These are phyloP conservation scores for Striga hermonthica DNA, from an alignment of 305 asterid species.

Conservation along the genomic window DNA sequence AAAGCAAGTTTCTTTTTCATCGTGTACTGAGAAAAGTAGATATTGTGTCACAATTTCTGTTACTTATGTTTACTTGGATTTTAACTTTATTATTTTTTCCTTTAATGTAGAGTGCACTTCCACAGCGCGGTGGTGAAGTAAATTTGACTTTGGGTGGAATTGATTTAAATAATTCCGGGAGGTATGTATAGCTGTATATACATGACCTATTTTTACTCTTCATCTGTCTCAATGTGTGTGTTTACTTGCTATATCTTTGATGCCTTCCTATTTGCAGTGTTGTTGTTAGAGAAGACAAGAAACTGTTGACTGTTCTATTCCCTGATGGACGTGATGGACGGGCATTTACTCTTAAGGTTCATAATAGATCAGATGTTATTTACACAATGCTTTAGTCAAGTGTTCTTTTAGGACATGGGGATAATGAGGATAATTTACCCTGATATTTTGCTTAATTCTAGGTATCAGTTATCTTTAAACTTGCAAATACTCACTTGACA, in stretches of 20 bases:
- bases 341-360: slow-evolving; percentile 95
- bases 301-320: slow-evolving; percentile 85
- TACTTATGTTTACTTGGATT: slow-evolving; percentile 23
- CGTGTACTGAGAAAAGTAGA: slow-evolving; percentile 16
- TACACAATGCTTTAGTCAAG: background rate
- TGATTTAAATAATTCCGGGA: slow-evolving; percentile 93
- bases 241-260: slow-evolving; percentile 31
- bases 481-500: background rate
- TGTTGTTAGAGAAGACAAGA: slow-evolving; percentile 98
- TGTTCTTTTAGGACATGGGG: slow-evolving; percentile 2
- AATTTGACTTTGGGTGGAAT: slow-evolving; percentile 93
- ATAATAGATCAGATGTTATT: slow-evolving; percentile 22
- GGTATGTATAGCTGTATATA: slow-evolving; percentile 52
- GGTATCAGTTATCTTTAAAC: background rate
- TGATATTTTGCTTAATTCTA: background rate
- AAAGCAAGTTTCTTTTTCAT: slow-evolving; percentile 9
- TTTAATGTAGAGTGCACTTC: slow-evolving; percentile 71
- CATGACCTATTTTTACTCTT: slow-evolving; percentile 13
- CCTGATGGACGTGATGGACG: slow-evolving; percentile 99
- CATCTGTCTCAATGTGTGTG: slow-evolving; percentile 17
- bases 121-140: slow-evolving; percentile 94
- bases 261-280: slow-evolving; percentile 54
- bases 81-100: slow-evolving; percentile 28
- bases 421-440: background rate
- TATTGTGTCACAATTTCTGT: slow-evolving; percentile 21